phyloP scores from a whole-genome alignment of 768 basidiomycete species.

The Lactarius psammicola region DNA sequence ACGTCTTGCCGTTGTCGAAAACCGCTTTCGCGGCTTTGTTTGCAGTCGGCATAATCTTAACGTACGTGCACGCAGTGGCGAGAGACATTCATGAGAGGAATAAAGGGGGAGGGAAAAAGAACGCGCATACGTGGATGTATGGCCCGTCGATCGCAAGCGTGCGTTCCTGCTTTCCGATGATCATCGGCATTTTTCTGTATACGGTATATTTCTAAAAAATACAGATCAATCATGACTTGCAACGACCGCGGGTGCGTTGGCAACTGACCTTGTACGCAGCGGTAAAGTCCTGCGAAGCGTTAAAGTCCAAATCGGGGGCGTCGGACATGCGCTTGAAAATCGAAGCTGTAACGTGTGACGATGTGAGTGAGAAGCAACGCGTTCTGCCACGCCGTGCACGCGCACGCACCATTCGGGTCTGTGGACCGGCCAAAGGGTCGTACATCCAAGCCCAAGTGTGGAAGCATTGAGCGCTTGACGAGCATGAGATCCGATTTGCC shows the following conservation, averaged over 20 bases:
- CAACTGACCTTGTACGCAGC: conserved; percentile 79
- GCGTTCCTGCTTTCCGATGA: conserved; percentile 86
- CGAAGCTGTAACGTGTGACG: conserved; percentile 55
- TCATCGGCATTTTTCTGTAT: conserved; percentile 92
- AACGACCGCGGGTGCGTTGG: too few relatives aligned
- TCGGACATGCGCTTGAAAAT: conserved; percentile 91
- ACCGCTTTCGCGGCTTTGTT: conserved; percentile 69
- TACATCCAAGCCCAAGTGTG: conserved; percentile 66
- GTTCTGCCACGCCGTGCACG: too few relatives aligned
- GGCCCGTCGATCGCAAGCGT: conserved; percentile 92
- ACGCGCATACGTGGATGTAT: conserved; percentile 73
- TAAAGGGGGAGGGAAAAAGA: conserved; percentile 1
- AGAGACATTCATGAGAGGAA: neutral
- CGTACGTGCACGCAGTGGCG: neutral
- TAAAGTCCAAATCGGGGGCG: conserved; percentile 47
- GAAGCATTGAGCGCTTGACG: conserved; percentile 74
- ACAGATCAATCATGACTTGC: neutral
- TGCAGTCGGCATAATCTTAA: conserved; percentile 83
- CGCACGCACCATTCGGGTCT: conserved; percentile 90
- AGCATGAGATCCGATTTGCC: conserved; percentile 82
- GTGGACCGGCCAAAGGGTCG: conserved; percentile 69
- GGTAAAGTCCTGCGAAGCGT: conserved; percentile 71
- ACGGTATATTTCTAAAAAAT: conserved; percentile 76
- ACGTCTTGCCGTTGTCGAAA: conserved; percentile 86
- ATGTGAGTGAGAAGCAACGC: neutral